Base-by-base conservation (phyloP, 2,329 filamentous ascomycete genomes). In the Colletotrichum sp. region DNA sequence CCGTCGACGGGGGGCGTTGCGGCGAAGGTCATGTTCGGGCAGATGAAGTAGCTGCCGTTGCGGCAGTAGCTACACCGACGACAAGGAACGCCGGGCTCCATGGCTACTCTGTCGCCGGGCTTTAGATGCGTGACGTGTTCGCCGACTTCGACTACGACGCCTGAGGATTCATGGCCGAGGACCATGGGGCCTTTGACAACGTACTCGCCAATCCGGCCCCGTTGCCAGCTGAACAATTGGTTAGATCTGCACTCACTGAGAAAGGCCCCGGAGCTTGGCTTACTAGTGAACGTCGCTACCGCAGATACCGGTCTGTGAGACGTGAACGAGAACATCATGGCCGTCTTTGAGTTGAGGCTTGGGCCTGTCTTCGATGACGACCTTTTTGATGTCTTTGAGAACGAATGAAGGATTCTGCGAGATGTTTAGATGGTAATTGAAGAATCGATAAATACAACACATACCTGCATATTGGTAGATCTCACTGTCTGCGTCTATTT, bases 181-280 rank as follows among this genome's bases (percentile, higher is more conserved):
- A 66, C 32, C 9, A 66, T 28, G 14, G 63, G 63, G 10, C 28
- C 28, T 30, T 32, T n/a, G 59, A 61, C 21, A 16, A 24, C 55
- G 7, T 59, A 26, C 55, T 59, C 55, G 24, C 21, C 55, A 52
- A 59, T 59, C 21, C 55, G 21, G 55, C 55, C 55, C 7, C 26
- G 13, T 28, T 59, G 55, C 55, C 55, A 59, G 24, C 26, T 59
- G 13, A 28, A 26, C 24, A 21, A 59, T 14, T 59, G 2, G 4
- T 59, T 28, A 28, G 55, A 28, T 59, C 0, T 28, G 4, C 16
- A 18, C 10, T 52, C 0, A 52, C 43, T 13, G 10, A n/a, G 18
- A 21, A 0, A 0, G 13, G 0, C 34, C 4, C 1, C 0, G 13
- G 39, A 12, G 3, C 18, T 21, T 21, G n/a, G 12, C n/a, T 52